Evolutionary conservation across 176 grass and related monocot genomes (phyloP), one percentile per base, ranked within the genome.

Genomic region (Tillandsia fasciculata): DNA sequence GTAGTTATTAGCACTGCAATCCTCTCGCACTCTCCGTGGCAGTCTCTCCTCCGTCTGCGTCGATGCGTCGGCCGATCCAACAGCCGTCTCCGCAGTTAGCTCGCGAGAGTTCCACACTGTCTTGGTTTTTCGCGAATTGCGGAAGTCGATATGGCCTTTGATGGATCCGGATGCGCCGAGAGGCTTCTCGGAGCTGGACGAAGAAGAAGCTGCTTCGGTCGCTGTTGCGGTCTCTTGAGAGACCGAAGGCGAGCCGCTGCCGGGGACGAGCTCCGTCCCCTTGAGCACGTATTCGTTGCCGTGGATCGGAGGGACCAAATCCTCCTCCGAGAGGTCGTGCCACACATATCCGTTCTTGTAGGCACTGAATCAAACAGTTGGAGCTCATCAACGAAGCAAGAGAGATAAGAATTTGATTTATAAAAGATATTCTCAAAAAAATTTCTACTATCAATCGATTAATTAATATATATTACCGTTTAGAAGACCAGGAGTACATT

Each of bases 401-500:
- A 48, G 9, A 49, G 48, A 64, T 63, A 33, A 29, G 4, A 59
- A 8, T 4, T 59, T 59, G 9, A 22, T 29, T 7, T 18, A 22
- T 59, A 20, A 17, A 8, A 18, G 54, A 18, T 59, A 2, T 18
- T 20, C 54, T 13, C 3, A 59, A 59, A 53, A 5, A 59, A 3
- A 3, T 29, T 29, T 29, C 28, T 29, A 20, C 0, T 20, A 20
- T 20, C 20, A 20, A 20, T 0, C 3, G 7, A 42, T 42, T 42
- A 42, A 42, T 42, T 42, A 42, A 42, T 42, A 5, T 5, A 33
- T 33, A 6, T 9, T 78, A 97, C 94, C 94, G 90, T 74, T 99
- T 99, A 81, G 87, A 93, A 73, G 95, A 99, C 95, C 95, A 99
- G 8, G 95, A 99, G 70, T 99, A 99, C 89, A 93, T 78, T 26